phyloP scores from a whole-genome alignment of 371 early-diverging fungal genomes.

The Dinochytrium kinnereticum region DNA sequence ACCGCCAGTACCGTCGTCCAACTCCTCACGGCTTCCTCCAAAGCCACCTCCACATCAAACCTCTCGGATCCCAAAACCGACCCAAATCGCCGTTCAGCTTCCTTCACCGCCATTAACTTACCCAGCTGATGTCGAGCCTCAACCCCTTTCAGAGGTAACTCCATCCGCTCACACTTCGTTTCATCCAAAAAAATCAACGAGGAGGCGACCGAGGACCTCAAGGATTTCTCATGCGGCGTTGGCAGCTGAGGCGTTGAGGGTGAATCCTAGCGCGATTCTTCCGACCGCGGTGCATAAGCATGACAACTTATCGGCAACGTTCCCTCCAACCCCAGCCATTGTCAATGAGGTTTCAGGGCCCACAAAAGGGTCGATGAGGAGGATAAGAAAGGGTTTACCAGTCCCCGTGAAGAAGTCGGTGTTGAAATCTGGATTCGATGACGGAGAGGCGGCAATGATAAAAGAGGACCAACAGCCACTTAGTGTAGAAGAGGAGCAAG shows the following conservation, averaged over 20 bases:
- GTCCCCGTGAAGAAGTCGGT: too few relatives aligned
- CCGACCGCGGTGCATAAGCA: background rate
- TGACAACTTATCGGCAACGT: background rate
- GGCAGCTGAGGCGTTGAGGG: background rate
- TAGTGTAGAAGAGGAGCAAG: too few relatives aligned
- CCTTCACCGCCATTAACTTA: background rate
- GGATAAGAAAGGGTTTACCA: too few relatives aligned
- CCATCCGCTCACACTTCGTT: background rate
- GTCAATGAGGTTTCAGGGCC: too few relatives aligned
- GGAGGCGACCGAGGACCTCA: background rate
- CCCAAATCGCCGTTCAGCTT: background rate
- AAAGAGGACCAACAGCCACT: too few relatives aligned
- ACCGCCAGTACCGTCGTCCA: background rate
- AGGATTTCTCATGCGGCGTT: too few relatives aligned
- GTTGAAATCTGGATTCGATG: too few relatives aligned
- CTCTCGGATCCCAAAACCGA: background rate
- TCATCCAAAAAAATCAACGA: conserved; percentile 1
- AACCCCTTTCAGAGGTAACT: background rate
- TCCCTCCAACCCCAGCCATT: background rate
- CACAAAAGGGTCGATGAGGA: too few relatives aligned
- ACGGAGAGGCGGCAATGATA: too few relatives aligned
- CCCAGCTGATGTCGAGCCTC: background rate
- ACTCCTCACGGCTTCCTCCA: background rate
- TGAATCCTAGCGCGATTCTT: background rate
- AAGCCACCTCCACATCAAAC: background rate